Percentiles rank a stretch among this genome's conserved stretches.
Evolutionary conservation across 164 flowering plant species (phyloP).

Genomic region (Malania oleifera): DNA sequence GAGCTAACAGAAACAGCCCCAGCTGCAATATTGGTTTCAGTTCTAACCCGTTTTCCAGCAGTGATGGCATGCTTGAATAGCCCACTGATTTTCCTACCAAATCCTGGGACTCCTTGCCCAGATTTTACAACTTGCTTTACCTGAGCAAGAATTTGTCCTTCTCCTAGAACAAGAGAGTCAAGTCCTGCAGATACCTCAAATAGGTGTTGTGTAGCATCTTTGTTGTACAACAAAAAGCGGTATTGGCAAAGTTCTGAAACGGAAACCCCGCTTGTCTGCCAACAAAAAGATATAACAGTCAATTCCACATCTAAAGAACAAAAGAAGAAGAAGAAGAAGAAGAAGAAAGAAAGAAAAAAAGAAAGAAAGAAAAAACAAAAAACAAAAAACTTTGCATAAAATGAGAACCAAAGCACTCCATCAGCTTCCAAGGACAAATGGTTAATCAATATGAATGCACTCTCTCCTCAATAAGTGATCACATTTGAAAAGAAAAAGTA

Average conservation of each 20-base stretch:
- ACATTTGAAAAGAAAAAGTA: too few species aligned
- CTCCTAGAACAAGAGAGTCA: constrained; percentile 93
- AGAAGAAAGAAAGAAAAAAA: too few species aligned
- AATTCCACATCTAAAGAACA: too few species aligned
- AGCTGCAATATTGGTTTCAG: constrained; percentile 16
- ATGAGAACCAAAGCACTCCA: too few species aligned
- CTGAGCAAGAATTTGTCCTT: constrained; percentile 95
- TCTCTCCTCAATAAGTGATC: too few species aligned
- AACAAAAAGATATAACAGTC: constrained; percentile 15
- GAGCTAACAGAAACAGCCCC: constrained; percentile 28
- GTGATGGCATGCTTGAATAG: constrained; percentile 24
- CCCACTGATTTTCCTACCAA: constrained; percentile 19
- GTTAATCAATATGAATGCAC: too few species aligned
- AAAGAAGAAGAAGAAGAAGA: too few species aligned
- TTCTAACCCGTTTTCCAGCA: constrained; percentile 22
- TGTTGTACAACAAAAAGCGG: constrained; percentile 75
- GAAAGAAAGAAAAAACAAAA: too few species aligned
- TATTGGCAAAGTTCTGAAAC: constrained; percentile 73
- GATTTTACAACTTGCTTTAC: constrained; percentile 91
- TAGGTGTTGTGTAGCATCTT: constrained; percentile 84
- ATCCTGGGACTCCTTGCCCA: constrained; percentile 44
- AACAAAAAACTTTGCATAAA: too few species aligned
- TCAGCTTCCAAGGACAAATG: too few species aligned
- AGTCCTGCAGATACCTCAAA: constrained; percentile 97
- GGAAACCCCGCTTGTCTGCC: constrained; percentile 94